Percentiles rank a stretch among this genome's conserved stretches.
Conservation (phyloP, 2,329 filamentous ascomycete genomes). For the Plectosphaerella cucumerina region DNA sequence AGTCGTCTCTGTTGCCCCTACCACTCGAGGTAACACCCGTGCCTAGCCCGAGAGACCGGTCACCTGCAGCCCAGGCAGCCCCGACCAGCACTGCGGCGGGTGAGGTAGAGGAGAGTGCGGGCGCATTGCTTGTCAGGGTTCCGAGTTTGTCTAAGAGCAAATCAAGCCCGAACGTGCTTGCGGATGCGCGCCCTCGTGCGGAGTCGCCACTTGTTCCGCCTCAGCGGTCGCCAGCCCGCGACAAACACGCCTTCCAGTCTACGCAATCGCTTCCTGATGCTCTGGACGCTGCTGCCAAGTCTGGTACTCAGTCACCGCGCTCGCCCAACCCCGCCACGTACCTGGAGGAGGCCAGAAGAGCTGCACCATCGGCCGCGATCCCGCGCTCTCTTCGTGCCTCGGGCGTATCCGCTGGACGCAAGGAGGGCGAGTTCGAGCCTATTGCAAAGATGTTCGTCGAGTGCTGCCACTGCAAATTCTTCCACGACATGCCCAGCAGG, state of each 20-base stretch:
- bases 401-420: slow-evolving; percentile 5
- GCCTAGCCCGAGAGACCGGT: slow-evolving; percentile 1
- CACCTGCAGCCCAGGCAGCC: too few species aligned
- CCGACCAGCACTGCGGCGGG: not conserved
- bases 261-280: not conserved
- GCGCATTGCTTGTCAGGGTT: not conserved
- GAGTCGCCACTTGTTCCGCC: slow-evolving; percentile 26
- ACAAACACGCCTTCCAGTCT: slow-evolving; percentile 15
- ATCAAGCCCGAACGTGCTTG: slow-evolving; percentile 17
- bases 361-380: not conserved
- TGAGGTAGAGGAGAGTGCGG: not conserved
- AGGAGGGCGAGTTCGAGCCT: slow-evolving; percentile 25
- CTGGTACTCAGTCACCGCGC: not conserved
- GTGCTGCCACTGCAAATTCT: slow-evolving; percentile 61
- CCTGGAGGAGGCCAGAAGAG: slow-evolving; percentile 10
- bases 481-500: slow-evolving; percentile 61
- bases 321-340: slow-evolving; percentile 7
- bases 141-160: slow-evolving; percentile 14
- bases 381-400: slow-evolving; percentile 1
- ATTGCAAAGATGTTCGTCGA: slow-evolving; percentile 62
- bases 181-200: slow-evolving; percentile 26
- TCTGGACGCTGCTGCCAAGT: not conserved
- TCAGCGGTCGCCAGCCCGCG: slow-evolving; percentile 16
- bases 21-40: slow-evolving; percentile 5
- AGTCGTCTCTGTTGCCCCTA: slow-evolving; percentile 1